Evolutionary conservation across 192 early-diverging fungal genomes (phyloP), one percentile per base, ranked within the genome.

Genomic region (Chytriomyces sp.): DNA sequence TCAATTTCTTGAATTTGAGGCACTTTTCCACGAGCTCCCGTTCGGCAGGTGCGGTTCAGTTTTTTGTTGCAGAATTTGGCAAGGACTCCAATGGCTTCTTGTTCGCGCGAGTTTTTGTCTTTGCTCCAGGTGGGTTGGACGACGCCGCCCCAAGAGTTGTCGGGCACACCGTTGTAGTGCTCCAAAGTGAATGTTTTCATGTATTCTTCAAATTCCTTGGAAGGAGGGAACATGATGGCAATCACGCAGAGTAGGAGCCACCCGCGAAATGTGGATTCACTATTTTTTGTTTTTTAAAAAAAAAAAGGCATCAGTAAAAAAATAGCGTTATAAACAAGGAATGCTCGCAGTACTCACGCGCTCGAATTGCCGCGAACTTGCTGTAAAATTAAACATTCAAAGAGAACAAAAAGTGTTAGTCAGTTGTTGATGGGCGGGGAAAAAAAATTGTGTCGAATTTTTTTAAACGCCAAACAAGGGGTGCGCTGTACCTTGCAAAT

Each of bases 191-290:
- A 98, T 13, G 87, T 82, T 45, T 91, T 89, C 35, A 98, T 84
- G 65, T 97, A 97, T 8, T 91, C 86, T 64, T 94, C 91, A 48
- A 98, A 84, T 75, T 94, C 91, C 76, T 94, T 94, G 53, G 97
- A 93, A 5, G 96, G 95, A 0, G 94, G 94, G 82, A 98, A 98
- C 45, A 93, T 91, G 63, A 93, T 89, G 18, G 92, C 87, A 35
- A 97, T 77, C 53, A 95, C 92, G 64, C 89, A 90, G 66, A 96
- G 81, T 61, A 98, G 81, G 72, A 91, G 82, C 97, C 97, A 98
- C 23, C 96, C 97, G 69, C 92, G 89, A 82, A 87, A 86, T 23
- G 89, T 86, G 47, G 92, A 89, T 57, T 91, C 90, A 44, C 84
- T 57, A 3, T 18, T 53, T 53, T 53, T 18, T 8, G 18, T 10